These are phyloP conservation scores for Balakata baccata DNA, from an alignment of 345 rosid species.

Conservation along the genomic window DNA sequence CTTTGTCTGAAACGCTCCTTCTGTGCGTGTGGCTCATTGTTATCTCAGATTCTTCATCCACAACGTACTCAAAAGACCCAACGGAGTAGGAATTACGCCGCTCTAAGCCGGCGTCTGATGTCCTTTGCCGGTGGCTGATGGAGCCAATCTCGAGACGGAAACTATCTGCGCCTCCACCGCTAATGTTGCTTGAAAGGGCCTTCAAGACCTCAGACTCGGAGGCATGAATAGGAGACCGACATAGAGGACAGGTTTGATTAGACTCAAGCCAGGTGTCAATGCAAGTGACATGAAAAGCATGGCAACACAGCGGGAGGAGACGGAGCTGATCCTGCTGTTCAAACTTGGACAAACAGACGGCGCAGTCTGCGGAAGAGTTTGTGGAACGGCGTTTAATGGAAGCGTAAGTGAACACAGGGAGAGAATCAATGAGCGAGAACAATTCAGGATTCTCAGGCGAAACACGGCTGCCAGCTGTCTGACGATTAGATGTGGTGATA, in stretches of 20 bases:
- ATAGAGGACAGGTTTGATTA: conserved; percentile 84
- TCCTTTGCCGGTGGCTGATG: conserved; percentile 48
- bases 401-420: conserved; percentile 73
- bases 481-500: conserved; percentile 25
- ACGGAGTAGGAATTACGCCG: conserved; percentile 61
- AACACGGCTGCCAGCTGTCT: conserved; percentile 28
- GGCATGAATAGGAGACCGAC: conserved; percentile 69
- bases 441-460: conserved; percentile 40
- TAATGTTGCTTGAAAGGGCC: conserved; percentile 28
- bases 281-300: conserved; percentile 81
- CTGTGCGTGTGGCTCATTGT: conserved; percentile 38
- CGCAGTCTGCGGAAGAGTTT: conserved; percentile 54
- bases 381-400: conserved; percentile 62
- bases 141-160: conserved; percentile 93
- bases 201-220: conserved; percentile 62
- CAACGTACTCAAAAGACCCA: conserved; percentile 79
- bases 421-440: conserved; percentile 49
- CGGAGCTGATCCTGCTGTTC: conserved; percentile 73
- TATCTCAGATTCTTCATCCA: conserved; percentile 69
- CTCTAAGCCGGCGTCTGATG: conserved; percentile 22
- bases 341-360: conserved; percentile 80
- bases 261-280: conserved; percentile 73
- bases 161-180: conserved; percentile 37
- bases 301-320: conserved; percentile 81
- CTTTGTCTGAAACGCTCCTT: conserved; percentile 55